Percentiles rank a stretch among this genome's conserved stretches.
These are phyloP conservation scores for Fusarium pseudoanthophilum DNA, from an alignment of 2,329 filamentous ascomycete genomes.

Conservation along the genomic window DNA sequence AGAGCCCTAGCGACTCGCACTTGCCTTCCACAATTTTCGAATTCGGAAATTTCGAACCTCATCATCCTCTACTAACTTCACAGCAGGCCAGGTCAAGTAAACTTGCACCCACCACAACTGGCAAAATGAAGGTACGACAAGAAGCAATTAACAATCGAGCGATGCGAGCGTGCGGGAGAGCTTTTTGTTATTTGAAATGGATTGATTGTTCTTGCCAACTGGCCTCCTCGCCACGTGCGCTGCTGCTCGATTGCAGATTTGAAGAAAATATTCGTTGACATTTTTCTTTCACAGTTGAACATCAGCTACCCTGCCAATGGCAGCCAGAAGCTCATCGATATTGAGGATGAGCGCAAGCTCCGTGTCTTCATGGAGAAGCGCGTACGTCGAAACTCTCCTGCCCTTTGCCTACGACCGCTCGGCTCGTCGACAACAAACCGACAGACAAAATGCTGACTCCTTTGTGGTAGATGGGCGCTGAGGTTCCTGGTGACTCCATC, in stretches of 20 bases:
- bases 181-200: background rate
- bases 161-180: background rate
- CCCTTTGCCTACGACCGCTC: conserved; percentile 13
- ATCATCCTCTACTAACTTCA: conserved; percentile 52
- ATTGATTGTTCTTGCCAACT: background rate
- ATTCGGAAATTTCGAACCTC: conserved; percentile 51
- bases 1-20: conserved; percentile 57
- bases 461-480: conserved; percentile 77
- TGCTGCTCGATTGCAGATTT: conserved; percentile 5
- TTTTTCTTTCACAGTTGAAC: conserved; percentile 62
- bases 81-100: conserved; percentile 56
- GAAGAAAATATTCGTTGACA: conserved; percentile 48
- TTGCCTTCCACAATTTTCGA: conserved; percentile 46
- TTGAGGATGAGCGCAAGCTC: conserved; percentile 99
- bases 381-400: conserved; percentile 63
- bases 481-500: conserved; percentile 92
- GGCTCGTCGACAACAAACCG: conserved; percentile 21
- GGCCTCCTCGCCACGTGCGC: background rate
- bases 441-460: conserved; percentile 48
- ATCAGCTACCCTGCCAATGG: conserved; percentile 96
- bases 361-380: conserved; percentile 99
- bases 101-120: conserved; percentile 58
- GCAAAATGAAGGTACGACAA: conserved; percentile 60
- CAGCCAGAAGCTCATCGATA: conserved; percentile 98
- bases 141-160: conserved; percentile 6